Conservation (phyloP, 2,329 filamentous ascomycete genomes). For the Ilyonectria destructans region DNA sequence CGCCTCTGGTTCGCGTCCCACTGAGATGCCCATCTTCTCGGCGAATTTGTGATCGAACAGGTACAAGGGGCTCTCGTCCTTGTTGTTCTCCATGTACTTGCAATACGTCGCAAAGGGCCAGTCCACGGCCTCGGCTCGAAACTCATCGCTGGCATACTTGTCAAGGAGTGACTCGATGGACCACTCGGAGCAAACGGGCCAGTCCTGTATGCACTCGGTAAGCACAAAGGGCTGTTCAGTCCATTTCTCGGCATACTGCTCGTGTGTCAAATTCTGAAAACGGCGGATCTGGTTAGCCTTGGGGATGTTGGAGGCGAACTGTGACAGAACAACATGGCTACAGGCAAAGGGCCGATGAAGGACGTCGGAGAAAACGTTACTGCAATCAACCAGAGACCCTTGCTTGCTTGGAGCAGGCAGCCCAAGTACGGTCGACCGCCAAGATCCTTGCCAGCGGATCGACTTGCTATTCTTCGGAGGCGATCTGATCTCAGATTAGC, state of each 20-base stretch:
- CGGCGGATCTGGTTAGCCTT: constrained; percentile 80
- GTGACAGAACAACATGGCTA: constrained; percentile 79
- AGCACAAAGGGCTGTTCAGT: constrained; percentile 89
- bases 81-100: constrained; percentile 84
- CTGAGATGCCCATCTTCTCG: constrained; percentile 83
- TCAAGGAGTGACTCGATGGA: constrained; percentile 76
- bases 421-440: constrained; percentile 84
- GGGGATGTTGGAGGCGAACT: constrained; percentile 82
- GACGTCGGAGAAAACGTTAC: constrained; percentile 89
- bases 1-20: constrained; percentile 67
- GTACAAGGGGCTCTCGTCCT: constrained; percentile 92
- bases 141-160: constrained; percentile 78
- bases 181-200: constrained; percentile 86
- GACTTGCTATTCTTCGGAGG: constrained; percentile 52
- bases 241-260: constrained; percentile 84
- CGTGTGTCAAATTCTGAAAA: constrained; percentile 77
- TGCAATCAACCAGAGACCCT: constrained; percentile 78
- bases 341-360: constrained; percentile 93
- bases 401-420: constrained; percentile 61
- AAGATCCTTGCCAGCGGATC: constrained; percentile 82
- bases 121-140: constrained; percentile 94
- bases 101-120: constrained; percentile 89
- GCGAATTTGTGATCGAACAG: constrained; percentile 92
- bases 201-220: constrained; percentile 84
- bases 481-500: constrained; percentile 47